phyloP scores from a whole-genome alignment of 495 filamentous ascomycete species.

The Cercophora sp. region DNA sequence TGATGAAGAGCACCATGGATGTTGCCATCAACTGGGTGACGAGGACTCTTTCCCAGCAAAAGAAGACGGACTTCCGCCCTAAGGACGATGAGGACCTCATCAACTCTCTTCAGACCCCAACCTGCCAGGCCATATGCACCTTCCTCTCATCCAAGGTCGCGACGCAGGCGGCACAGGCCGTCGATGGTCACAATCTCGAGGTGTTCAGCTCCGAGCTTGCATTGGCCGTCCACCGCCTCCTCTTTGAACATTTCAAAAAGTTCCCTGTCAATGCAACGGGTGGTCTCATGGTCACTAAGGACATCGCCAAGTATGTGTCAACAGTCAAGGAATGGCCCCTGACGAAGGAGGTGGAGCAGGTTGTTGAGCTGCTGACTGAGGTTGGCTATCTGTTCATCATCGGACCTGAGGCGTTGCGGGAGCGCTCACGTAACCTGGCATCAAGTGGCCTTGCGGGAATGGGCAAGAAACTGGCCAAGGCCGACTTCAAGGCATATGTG shows the following conservation, averaged over 20 bases:
- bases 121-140: slow-evolving; percentile 70
- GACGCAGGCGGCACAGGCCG: slow-evolving; percentile 55
- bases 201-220: slow-evolving; percentile 83
- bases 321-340: slow-evolving; percentile 77
- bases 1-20: slow-evolving; percentile 83
- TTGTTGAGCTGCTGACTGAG: slow-evolving; percentile 82
- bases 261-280: slow-evolving; percentile 88
- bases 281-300: slow-evolving; percentile 91
- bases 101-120: slow-evolving; percentile 80
- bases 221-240: slow-evolving; percentile 64
- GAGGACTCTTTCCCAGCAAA: slow-evolving; percentile 73
- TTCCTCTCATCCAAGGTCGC: slow-evolving; percentile 66
- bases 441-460: slow-evolving; percentile 30
- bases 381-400: slow-evolving; percentile 97
- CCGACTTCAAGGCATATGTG: slow-evolving; percentile 80
- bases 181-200: slow-evolving; percentile 74
- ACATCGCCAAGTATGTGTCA: slow-evolving; percentile 85
- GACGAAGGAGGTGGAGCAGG: slow-evolving; percentile 61
- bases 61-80: slow-evolving; percentile 89
- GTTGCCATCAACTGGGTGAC: slow-evolving; percentile 74
- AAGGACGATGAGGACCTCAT: slow-evolving; percentile 71
- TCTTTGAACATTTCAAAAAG: slow-evolving; percentile 91
- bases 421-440: slow-evolving; percentile 62
- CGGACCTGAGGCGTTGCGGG: slow-evolving; percentile 79
- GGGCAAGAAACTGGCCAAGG: slow-evolving; percentile 54